Conservation (phyloP, 306 rosid genomes). For the Crotalaria pallida region DNA sequence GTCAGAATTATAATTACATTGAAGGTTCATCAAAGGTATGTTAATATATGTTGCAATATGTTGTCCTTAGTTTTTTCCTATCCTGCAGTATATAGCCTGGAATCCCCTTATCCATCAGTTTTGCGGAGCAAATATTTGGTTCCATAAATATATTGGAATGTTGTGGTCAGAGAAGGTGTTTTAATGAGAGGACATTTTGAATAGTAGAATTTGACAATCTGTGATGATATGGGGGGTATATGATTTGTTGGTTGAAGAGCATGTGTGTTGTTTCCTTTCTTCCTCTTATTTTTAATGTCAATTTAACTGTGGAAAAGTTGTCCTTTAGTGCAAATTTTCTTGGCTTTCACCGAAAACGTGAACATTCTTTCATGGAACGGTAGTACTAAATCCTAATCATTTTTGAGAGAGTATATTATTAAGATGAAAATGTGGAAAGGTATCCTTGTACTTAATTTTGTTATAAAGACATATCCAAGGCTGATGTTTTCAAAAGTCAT, state of each 20-base stretch:
- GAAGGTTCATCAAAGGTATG: slow-evolving; percentile 84
- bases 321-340: not conserved
- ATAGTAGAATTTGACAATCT: not conserved
- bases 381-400: no score
- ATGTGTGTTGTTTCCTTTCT: not conserved
- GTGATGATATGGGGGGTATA: not conserved
- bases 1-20: slow-evolving; percentile 52
- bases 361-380: not conserved
- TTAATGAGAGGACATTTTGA: not conserved
- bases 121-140: not conserved
- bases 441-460: not conserved
- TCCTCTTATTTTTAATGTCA: not conserved
- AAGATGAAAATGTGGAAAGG: no score
- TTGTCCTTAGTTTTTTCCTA: not conserved
- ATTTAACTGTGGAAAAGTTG: not conserved
- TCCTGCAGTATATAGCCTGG: not conserved
- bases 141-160: not conserved
- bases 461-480: not conserved
- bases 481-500: not conserved
- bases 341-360: not conserved
- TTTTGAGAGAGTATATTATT: no score
- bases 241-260: slow-evolving; percentile 8
- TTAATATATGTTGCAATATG: slow-evolving; percentile 14
- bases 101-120: no score
- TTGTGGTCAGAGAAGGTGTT: not conserved